Base-by-base conservation (phyloP, 2,329 filamentous ascomycete genomes). In the Colletotrichum musicola region DNA sequence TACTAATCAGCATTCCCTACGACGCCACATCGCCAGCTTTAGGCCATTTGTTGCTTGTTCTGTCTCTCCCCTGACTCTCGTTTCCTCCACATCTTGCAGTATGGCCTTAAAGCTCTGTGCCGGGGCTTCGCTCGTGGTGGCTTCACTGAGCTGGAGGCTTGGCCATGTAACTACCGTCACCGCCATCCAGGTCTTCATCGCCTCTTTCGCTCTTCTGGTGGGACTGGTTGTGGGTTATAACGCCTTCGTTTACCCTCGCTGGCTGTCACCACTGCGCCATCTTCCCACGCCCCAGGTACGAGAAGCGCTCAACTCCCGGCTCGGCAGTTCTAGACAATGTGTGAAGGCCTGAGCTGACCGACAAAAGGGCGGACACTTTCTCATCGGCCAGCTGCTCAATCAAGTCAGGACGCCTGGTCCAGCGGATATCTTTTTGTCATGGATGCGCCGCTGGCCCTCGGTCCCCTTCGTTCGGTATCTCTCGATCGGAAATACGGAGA, bases 251-350 rank as follows among this genome's bases (percentile, higher is more conserved):
- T 84, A 83, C 64, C 83, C 59, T 62, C 50, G 46, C n/a, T 62
- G 50, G 49, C 7, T 62, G 3, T 62, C 59, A 10, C 59, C 59
- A 13, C 18, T 62, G 35, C 59, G 59, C 22, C 59, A 62, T 25
- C 59, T 85, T 1, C 83, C 83, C 0, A 82, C 81, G 0, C 83
- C 83, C 16, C 80, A 77, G 73, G 82, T 83, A 71, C 9, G 71
- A 51, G 25, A 40, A 12, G 12, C 40, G 13, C 9, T 42, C 13
- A 30, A 7, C 40, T 12, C 16, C 16, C 40, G 5, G 9, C 40
- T 42, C 40, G 27, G 27, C 1, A 30, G 27, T 30, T 30, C 27
- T 30, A 30, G 27, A 30, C 27, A 1, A 30, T 30, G 6, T 30
- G n/a, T 3, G 2, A 10, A 49, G 20, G 7, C 6, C 10, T 5